Conservation (phyloP, 768 basidiomycete genomes). For the Trichaptum fuscoviolaceum region DNA sequence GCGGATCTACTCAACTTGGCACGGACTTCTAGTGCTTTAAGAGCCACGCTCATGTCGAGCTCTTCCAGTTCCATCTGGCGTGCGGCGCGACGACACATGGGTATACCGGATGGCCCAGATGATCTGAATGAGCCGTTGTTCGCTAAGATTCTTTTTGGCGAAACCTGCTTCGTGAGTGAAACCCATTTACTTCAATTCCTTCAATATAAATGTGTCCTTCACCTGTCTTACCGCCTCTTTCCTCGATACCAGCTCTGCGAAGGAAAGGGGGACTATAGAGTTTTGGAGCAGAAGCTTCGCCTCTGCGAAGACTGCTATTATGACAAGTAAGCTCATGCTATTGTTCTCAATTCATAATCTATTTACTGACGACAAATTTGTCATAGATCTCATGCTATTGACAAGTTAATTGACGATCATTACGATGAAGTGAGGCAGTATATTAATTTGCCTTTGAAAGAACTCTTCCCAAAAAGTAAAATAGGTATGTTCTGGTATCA, state of each 20-base stretch:
- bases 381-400: not conserved
- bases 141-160: constrained; percentile 5
- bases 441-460: not conserved
- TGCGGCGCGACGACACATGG: not conserved
- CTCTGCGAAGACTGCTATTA: not conserved
- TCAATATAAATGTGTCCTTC: not conserved
- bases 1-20: not conserved
- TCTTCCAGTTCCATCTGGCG: constrained; percentile 1
- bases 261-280: not conserved
- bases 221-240: not conserved
- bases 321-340: not conserved
- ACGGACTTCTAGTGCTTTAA: not conserved
- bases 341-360: too few relatives aligned
- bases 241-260: not conserved
- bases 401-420: not conserved
- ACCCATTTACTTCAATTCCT: not conserved
- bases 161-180: constrained; percentile 1
- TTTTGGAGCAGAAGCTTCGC: not conserved
- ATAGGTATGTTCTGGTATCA: not conserved
- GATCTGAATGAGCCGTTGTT: constrained; percentile 3
- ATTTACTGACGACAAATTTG: too few relatives aligned
- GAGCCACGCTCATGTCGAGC: not conserved
- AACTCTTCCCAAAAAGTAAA: not conserved
- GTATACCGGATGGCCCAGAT: constrained; percentile 5
- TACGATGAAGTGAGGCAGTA: not conserved